phyloP scores from a whole-genome alignment of 768 basidiomycete genomes.

The Suillus subaureus region DNA sequence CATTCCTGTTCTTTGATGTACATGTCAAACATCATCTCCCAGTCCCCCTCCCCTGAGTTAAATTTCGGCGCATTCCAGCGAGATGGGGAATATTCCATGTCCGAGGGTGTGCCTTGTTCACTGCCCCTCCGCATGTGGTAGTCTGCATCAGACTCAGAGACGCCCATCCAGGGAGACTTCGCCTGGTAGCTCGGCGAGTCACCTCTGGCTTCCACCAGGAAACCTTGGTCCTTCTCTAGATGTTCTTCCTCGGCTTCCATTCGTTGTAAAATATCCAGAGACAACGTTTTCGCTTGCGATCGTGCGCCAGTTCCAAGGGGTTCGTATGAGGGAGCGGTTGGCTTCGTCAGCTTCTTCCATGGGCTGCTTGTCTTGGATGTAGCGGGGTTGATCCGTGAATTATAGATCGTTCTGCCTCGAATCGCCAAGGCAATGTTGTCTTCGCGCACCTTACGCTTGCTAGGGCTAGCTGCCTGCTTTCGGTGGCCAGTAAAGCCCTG shows the following conservation, averaged over 20 bases:
- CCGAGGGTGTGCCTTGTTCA: slow-evolving; percentile 1
- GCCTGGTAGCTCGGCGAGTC: neutral
- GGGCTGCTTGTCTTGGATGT: neutral
- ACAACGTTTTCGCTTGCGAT: neutral
- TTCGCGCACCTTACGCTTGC: neutral
- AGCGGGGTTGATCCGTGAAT: slow-evolving; percentile 6
- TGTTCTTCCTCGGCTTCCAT: slow-evolving; percentile 29
- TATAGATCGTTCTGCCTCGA: slow-evolving; percentile 35
- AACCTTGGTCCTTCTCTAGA: slow-evolving; percentile 5
- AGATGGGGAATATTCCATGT: neutral
- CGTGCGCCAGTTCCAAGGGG: no score
- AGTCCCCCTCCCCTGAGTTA: slow-evolving; percentile 15
- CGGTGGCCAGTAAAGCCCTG: neutral
- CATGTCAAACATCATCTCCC: slow-evolving; percentile 41
- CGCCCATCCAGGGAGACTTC: neutral
- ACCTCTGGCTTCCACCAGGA: slow-evolving; percentile 13
- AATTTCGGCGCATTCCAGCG: slow-evolving; percentile 7
- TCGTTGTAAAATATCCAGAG: slow-evolving; percentile 15
- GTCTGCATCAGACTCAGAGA: neutral
- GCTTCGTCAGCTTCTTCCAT: neutral
- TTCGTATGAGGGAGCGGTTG: neutral
- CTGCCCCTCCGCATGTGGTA: neutral
- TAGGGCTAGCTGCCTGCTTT: neutral
- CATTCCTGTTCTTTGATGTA: slow-evolving; percentile 43
- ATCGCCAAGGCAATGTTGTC: slow-evolving; percentile 10